phyloP scores from a whole-genome alignment of 495 filamentous ascomycete species.

The Xylaria intraflava region DNA sequence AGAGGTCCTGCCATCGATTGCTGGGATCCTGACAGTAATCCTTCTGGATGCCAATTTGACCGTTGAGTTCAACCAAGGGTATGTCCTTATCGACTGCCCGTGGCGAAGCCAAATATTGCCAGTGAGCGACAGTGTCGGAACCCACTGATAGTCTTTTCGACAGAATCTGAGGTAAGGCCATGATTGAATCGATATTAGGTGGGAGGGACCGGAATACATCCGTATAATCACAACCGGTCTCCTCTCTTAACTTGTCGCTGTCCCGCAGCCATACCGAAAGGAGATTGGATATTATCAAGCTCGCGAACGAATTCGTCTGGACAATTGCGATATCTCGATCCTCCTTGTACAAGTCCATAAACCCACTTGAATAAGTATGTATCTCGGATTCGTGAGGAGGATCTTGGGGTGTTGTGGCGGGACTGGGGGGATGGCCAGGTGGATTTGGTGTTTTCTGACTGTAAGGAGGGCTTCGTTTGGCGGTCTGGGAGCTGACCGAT shows the following conservation, averaged over 20 bases:
- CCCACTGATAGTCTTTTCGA: constrained; percentile 40
- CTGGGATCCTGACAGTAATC: constrained; percentile 64
- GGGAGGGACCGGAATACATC: constrained; percentile 48
- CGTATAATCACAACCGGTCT: constrained; percentile 35
- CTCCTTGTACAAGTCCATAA: constrained; percentile 62
- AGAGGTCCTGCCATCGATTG: constrained; percentile 70
- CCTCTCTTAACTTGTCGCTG: constrained; percentile 40
- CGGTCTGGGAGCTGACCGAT: constrained; percentile 56
- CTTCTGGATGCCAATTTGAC: constrained; percentile 71
- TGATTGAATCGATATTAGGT: constrained; percentile 31
- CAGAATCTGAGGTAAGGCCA: constrained; percentile 31
- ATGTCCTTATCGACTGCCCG: constrained; percentile 54
- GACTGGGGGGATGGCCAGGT: constrained; percentile 46
- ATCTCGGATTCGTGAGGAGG: constrained; percentile 46
- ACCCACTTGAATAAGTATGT: constrained; percentile 65
- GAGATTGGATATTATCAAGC: constrained; percentile 58
- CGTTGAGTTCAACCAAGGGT: constrained; percentile 80
- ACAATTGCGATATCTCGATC: constrained; percentile 50
- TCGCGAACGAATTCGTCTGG: constrained; percentile 60
- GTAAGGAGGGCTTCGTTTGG: constrained; percentile 50
- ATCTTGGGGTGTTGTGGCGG: constrained; percentile 50
- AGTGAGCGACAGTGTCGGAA: constrained; percentile 44
- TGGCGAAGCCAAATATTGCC: constrained; percentile 61
- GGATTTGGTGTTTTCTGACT: constrained; percentile 31
- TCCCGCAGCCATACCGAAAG: constrained; percentile 70